phyloP scores from a whole-genome alignment of 352 stramenopile species.

The Blastocystis hominis region DNA sequence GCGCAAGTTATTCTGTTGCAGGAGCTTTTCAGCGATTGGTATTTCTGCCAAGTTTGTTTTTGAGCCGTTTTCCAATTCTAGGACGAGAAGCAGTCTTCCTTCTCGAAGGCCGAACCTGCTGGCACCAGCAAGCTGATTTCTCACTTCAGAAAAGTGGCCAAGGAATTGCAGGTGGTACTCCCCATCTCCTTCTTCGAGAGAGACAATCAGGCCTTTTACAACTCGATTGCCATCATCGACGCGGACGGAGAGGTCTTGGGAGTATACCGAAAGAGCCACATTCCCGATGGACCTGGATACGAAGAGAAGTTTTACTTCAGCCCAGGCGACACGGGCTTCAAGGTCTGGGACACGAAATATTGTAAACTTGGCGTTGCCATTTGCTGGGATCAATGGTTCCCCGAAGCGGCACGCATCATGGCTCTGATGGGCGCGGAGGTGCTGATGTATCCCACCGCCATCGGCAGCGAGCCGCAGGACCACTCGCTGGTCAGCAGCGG shows the following conservation, averaged over 20 bases:
- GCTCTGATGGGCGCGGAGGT: conserved; percentile 78
- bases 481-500: conserved; percentile 73
- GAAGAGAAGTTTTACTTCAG: conserved; percentile 78
- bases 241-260: conserved; percentile 74
- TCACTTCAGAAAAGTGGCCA: conserved; percentile 74
- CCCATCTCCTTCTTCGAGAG: conserved; percentile 82
- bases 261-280: conserved; percentile 78
- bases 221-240: conserved; percentile 79
- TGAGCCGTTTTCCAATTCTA: neutral
- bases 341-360: conserved; percentile 78
- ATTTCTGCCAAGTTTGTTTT: conserved; percentile 71
- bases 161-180: conserved; percentile 78
- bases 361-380: conserved; percentile 76
- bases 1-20: conserved; percentile 79
- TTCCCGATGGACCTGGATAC: conserved; percentile 76
- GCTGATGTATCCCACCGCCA: conserved; percentile 66
- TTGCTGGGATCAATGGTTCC: conserved; percentile 82
- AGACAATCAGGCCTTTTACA: conserved; percentile 80
- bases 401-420: conserved; percentile 75
- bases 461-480: conserved; percentile 68
- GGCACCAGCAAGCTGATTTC: conserved; percentile 74
- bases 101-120: conserved; percentile 73
- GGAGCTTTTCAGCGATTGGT: conserved; percentile 79
- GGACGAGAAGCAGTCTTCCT: conserved; percentile 75
- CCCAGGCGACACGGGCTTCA: conserved; percentile 75